Conservation (phyloP, 257 asterid species). For the Sherardia arvensis region DNA sequence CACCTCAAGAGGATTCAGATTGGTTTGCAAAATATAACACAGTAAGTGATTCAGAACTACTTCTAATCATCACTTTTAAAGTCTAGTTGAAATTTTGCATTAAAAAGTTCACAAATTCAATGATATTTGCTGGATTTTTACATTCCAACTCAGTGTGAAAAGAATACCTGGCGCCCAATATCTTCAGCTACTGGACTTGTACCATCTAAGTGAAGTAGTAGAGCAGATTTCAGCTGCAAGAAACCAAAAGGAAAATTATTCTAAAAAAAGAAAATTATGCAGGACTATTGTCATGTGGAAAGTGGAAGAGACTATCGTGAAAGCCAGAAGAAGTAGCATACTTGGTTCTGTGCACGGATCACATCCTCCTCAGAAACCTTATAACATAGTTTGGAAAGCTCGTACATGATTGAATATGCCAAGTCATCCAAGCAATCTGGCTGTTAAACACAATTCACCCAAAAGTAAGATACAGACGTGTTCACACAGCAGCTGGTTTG, state of each 20-base stretch:
- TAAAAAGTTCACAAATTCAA: too few relatives aligned
- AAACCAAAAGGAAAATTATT: slow-evolving; percentile 8
- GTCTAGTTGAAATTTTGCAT: not conserved
- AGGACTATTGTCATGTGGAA: not conserved
- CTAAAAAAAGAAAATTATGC: slow-evolving; percentile 3
- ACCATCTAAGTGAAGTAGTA: slow-evolving; percentile 91
- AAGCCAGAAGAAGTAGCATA: slow-evolving; percentile 7
- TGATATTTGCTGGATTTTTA: too few relatives aligned
- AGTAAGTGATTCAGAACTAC: not conserved
- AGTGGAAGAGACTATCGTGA: not conserved
- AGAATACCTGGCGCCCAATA: slow-evolving; percentile 94
- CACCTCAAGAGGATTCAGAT: not conserved
- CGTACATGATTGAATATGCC: slow-evolving; percentile 67
- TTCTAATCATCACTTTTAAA: too few relatives aligned
- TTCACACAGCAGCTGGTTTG: not conserved
- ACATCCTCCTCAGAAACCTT: slow-evolving; percentile 64
- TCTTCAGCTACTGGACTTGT: slow-evolving; percentile 91
- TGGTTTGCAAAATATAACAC: not conserved
- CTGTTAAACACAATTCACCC: slow-evolving; percentile 25
- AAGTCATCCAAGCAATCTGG: slow-evolving; percentile 83
- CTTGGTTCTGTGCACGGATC: slow-evolving; percentile 86
- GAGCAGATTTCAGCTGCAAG: slow-evolving; percentile 79
- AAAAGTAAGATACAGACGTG: not conserved
- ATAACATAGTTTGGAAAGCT: slow-evolving; percentile 55
- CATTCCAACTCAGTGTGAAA: not conserved